These are phyloP conservation scores for Solioccasus polychromus DNA, from an alignment of 768 basidiomycete species.

Conservation along the genomic window DNA sequence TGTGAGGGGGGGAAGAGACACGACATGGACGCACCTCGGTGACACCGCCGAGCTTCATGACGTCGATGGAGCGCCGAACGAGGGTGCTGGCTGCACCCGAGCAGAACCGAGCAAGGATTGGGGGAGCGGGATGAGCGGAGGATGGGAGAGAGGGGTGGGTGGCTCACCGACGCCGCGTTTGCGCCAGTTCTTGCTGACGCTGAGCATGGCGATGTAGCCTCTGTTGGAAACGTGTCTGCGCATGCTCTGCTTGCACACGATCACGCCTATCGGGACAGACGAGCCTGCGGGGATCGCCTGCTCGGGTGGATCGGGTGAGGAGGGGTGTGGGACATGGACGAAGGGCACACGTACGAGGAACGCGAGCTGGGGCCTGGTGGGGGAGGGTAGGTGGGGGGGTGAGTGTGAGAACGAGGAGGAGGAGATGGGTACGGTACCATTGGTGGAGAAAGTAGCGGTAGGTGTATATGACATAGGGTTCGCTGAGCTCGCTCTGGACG, in stretches of 20 bases:
- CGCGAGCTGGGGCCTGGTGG: slow-evolving; percentile 79
- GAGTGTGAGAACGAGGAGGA: slow-evolving; percentile 3
- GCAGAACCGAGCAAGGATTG: slow-evolving; percentile 18
- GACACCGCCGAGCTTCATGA: slow-evolving; percentile 80
- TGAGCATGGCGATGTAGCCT: slow-evolving; percentile 98
- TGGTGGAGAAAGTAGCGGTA: slow-evolving; percentile 96
- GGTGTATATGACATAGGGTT: slow-evolving; percentile 95
- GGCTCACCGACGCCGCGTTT: slow-evolving; percentile 89
- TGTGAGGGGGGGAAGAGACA: neutral
- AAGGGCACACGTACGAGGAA: slow-evolving; percentile 53
- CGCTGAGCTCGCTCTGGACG: slow-evolving; percentile 88
- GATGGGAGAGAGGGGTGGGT: neutral
- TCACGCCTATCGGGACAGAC: slow-evolving; percentile 76
- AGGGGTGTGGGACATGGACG: fast-evolving
- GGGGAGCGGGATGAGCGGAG: neutral
- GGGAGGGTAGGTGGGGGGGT: neutral
- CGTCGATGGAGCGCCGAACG: slow-evolving; percentile 76
- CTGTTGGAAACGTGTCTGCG: slow-evolving; percentile 74
- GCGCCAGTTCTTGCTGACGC: slow-evolving; percentile 78
- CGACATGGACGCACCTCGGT: slow-evolving; percentile 66
- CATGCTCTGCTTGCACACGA: slow-evolving; percentile 95
- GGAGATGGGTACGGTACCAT: slow-evolving; percentile 60
- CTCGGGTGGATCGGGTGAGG: neutral
- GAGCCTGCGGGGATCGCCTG: slow-evolving; percentile 29
- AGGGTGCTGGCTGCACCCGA: slow-evolving; percentile 70